These are phyloP conservation scores for Backusella parvicylindrica DNA, from an alignment of 192 early-diverging fungal species.

Conservation along the genomic window DNA sequence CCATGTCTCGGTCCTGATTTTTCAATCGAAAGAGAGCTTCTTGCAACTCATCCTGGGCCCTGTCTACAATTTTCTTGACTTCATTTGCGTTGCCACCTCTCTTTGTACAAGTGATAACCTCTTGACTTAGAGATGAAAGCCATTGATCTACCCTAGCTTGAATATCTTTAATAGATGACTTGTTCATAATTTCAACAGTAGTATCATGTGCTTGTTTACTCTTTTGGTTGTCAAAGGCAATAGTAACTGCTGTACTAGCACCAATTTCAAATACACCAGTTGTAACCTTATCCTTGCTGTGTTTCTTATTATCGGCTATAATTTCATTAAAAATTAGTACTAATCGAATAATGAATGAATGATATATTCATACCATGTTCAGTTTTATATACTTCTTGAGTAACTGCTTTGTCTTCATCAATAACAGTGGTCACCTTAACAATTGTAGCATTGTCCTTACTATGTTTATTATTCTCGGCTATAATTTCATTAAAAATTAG, in stretches of 20 bases:
- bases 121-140: neutral
- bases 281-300: neutral
- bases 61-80: neutral
- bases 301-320: neutral
- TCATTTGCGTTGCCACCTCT: constrained; percentile 13
- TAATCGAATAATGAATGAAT: no score
- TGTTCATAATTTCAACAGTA: neutral
- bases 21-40: neutral
- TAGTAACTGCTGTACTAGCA: neutral
- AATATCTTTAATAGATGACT: neutral
- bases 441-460: neutral
- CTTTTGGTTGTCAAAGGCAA: neutral
- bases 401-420: neutral
- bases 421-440: neutral
- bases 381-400: no score
- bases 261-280: neutral
- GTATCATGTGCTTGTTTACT: neutral
- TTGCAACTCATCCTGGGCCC: constrained; percentile 4
- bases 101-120: constrained; percentile 7
- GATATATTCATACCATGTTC: no score
- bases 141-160: neutral
- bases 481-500: neutral
- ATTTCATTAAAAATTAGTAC: no score
- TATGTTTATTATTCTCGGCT: neutral
- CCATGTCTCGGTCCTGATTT: no score